These are phyloP conservation scores for Fonsecaea pedrosoi DNA, from an alignment of 2,329 filamentous ascomycete genomes.

Conservation along the genomic window DNA sequence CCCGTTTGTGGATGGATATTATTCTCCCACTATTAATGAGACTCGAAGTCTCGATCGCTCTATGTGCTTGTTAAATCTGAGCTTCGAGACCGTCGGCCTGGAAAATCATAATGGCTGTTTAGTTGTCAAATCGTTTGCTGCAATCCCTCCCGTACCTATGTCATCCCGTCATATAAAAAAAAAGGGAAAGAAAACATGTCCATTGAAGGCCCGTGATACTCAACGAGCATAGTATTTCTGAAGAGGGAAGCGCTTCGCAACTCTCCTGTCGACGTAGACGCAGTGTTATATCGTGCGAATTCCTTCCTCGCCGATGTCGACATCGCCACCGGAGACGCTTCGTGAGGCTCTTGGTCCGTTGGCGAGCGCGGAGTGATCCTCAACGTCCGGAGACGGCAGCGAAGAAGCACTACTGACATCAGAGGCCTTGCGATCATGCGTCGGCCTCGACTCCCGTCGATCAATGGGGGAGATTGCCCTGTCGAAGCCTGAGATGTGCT, in stretches of 20 bases:
- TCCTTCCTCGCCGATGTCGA: not conserved
- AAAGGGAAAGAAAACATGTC: constrained; percentile 6
- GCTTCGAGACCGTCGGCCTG: not conserved
- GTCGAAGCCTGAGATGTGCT: constrained; percentile 4
- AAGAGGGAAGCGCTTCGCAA: not conserved
- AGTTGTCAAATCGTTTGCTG: not conserved
- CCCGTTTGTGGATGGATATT: not conserved
- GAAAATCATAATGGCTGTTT: constrained; percentile 3
- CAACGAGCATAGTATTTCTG: not conserved
- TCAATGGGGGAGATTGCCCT: constrained; percentile 20
- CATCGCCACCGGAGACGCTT: constrained; percentile 1
- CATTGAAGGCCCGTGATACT: not conserved
- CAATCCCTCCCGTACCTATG: not conserved
- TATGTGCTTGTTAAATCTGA: not conserved
- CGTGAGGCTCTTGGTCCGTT: constrained; percentile 3
- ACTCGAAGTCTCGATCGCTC: not conserved
- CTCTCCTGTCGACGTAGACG: not conserved
- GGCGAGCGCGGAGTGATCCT: not conserved
- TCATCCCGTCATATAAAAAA: constrained; percentile 17
- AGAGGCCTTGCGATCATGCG: constrained; percentile 15
- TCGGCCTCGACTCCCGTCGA: constrained; percentile 3
- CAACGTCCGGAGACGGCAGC: constrained; percentile 1
- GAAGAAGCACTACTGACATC: constrained; percentile 13
- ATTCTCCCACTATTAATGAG: not conserved
- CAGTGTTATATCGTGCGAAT: not conserved